phyloP scores from a whole-genome alignment of 495 filamentous ascomycete genomes.

The Neurospora discreta region DNA sequence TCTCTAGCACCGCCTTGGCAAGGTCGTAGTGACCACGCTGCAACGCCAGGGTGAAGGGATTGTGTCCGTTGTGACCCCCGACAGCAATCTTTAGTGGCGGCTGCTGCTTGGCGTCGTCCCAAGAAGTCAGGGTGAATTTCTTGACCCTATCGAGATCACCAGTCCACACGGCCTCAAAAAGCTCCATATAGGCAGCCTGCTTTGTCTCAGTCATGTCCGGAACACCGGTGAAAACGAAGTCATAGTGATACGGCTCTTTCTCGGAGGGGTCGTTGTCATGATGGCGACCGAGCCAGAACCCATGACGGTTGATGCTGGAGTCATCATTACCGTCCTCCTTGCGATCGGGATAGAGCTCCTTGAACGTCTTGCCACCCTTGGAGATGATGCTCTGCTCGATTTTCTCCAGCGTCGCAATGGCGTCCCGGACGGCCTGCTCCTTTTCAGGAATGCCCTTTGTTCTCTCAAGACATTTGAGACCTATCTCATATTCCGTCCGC shows the following conservation, averaged over 20 bases:
- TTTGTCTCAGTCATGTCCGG: slow-evolving; percentile 40
- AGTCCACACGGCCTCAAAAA: slow-evolving; percentile 59
- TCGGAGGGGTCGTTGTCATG: not conserved
- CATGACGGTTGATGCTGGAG: not conserved
- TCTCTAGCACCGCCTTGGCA: slow-evolving; percentile 54
- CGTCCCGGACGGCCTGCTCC: slow-evolving; percentile 32
- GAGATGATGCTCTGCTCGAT: slow-evolving; percentile 41
- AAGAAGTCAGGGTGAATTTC: slow-evolving; percentile 31
- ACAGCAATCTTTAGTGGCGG: slow-evolving; percentile 52
- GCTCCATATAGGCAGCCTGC: slow-evolving; percentile 44
- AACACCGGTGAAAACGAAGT: slow-evolving; percentile 34
- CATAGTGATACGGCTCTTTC: slow-evolving; percentile 29
- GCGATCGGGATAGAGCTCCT: slow-evolving; percentile 48
- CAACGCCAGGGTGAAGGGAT: slow-evolving; percentile 55
- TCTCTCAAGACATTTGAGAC: slow-evolving; percentile 12
- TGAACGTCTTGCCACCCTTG: slow-evolving; percentile 52
- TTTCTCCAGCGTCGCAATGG: slow-evolving; percentile 39
- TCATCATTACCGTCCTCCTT: slow-evolving; percentile 2
- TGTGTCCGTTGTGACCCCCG: slow-evolving; percentile 28
- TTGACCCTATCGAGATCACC: slow-evolving; percentile 52
- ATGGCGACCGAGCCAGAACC: not conserved
- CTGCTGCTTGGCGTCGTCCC: slow-evolving; percentile 34
- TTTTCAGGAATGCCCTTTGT: slow-evolving; percentile 38
- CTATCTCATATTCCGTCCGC: slow-evolving; percentile 21
- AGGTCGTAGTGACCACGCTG: slow-evolving; percentile 47